Base-by-base conservation (phyloP, 139 green algal species). In the Gonium pectorale region DNA sequence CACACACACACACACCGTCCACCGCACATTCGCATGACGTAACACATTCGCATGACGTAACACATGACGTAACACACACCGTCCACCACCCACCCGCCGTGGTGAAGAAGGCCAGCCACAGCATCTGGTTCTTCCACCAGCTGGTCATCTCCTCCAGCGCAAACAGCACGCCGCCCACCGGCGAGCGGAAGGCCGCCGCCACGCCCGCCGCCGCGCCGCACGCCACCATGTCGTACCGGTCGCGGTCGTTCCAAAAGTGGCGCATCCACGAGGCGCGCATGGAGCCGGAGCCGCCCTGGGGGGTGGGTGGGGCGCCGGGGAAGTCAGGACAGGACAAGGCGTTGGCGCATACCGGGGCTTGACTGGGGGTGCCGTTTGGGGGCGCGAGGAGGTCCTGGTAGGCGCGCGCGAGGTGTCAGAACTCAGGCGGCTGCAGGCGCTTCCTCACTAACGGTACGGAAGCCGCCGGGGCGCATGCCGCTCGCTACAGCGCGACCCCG, bases 161-260 rank as follows among this genome's bases (percentile, higher is more conserved):
- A 90, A 98, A 98, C 62, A 98, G 88, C 64, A 98, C 94, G 24
- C 95, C 95, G 38, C 95, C 95, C 44, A 98, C 91, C 17, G 95
- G 95, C 0, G 94, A 88, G 40, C 93, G 86, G 84, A 98, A 98
- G 5, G 95, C 95, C 24, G 94, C 95, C 21, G 95, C 94, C 67
- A 97, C 93, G 19, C 95, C 95, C 44, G 91, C 88, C 37, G 92
- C 94, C 27, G 95, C 90, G 9, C 95, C 95, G 72, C 89, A 95
- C 3, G 93, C 94, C 67, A 98, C 89, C 67, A 97, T 77, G 86
- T 97, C 94, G 29, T 79, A 82, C 1, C 93, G 88, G 84, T 97
- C 94, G 29, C 89, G 56, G 86, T 97, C 95, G 64, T 95, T 97
- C 79, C 89, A 92, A 59, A 97, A 94, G 29, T 88, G 69, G 1